Evolutionary conservation across 176 grass and related monocot species (phyloP).

Genomic region (Carex pumila): DNA sequence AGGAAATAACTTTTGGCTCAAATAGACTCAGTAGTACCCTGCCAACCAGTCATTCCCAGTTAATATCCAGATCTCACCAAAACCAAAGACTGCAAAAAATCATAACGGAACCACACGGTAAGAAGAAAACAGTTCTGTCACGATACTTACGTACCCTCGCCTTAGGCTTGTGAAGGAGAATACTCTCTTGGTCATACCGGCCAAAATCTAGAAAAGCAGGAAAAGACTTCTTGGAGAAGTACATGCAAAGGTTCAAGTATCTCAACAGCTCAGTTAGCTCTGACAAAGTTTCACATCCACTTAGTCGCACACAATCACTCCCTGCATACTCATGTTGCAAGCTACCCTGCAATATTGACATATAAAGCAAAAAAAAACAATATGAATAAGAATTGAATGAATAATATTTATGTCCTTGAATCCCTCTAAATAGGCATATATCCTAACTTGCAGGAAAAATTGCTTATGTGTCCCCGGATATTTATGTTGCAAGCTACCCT

Average conservation of each 20-base stretch:
- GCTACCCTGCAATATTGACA: constrained; percentile 35
- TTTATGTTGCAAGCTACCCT: no score
- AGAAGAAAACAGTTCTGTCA: not conserved
- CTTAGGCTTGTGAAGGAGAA: constrained; percentile 56
- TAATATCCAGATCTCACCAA: not conserved
- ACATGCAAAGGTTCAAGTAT: constrained; percentile 47
- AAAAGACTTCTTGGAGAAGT: constrained; percentile 74
- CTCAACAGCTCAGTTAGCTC: constrained; percentile 57
- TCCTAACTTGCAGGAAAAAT: not conserved
- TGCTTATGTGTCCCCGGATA: not conserved
- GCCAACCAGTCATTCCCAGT: not conserved
- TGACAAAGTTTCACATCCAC: constrained; percentile 37
- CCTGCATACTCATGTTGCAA: constrained; percentile 55
- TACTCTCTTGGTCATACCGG: constrained; percentile 37
- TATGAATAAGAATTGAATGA: not conserved
- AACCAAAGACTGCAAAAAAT: not conserved
- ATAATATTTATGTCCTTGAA: not conserved
- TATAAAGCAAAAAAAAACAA: not conserved
- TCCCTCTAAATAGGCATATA: not conserved
- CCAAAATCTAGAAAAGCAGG: constrained; percentile 55
- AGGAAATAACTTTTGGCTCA: not conserved
- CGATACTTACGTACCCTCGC: constrained; percentile 49
- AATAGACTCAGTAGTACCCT: not conserved
- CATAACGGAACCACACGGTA: not conserved
- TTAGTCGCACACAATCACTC: constrained; percentile 29